Base-by-base conservation (phyloP, 2,329 filamentous ascomycete genomes). In the Phaeosphaeria sp. region DNA sequence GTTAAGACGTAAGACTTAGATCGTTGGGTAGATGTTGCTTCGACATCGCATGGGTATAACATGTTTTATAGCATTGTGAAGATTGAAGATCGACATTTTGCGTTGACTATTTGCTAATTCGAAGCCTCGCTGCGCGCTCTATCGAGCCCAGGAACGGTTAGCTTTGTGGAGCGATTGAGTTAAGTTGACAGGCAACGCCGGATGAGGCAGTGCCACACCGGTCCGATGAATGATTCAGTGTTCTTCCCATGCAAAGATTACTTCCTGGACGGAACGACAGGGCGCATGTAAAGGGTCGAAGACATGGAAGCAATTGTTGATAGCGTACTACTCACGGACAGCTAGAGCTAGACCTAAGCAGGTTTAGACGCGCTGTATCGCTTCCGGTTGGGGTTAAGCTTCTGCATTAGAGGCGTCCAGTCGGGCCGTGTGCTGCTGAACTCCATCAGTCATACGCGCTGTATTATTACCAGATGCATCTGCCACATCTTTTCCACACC, bases 331-430 rank as follows among this genome's bases (percentile, higher is more conserved):
- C 27, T 33, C 22, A 36, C 17, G 6, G 27, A 15, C 21, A 11
- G 21, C 33, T 47, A 15, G n/a, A 17, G 18, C 40, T 42, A 24
- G 18, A 3, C 43, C 24, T 6, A 33, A 65, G 3, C 6, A 6
- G 27, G 59, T 13, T 51, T 68, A 67, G 59, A 44, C 33, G 65
- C 66, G 64, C 51, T 63, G 39, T 64, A 60, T 67, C 56, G 18
- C 36, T 65, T 60, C 67, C 62, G 48, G 49, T 61, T 55, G 11
- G 1, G 46, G 67, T 60, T 33, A 61, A 59, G 56, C 39, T 13
- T 43, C 24, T 20, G 51, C 53, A 27, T 36, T 36, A 7, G 30
- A 3, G 30, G 11, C 11, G 30, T 36, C 20, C 17, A n/a, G 45
- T 52, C 39, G 30, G 46, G 33, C 48, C 17, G 21, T 24, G 25